These are phyloP conservation scores for Tardiomyces blankii DNA, from an alignment of 1,139 yeast genomes.

Conservation along the genomic window DNA sequence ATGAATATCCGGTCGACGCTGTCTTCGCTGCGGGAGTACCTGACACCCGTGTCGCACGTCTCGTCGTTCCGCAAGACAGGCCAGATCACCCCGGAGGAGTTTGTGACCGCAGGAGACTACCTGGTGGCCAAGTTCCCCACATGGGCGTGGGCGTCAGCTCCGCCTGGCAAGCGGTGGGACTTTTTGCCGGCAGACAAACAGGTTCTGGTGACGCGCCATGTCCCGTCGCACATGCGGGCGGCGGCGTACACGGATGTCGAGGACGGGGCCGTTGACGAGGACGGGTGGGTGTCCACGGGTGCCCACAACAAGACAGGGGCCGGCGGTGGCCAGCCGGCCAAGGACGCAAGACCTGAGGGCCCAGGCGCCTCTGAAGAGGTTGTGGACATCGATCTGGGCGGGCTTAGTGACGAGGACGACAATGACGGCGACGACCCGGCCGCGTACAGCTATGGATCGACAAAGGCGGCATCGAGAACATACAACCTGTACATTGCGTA, in stretches of 20 bases:
- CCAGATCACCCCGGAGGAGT: conserved; percentile 51
- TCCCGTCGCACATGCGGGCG: conserved; percentile 76
- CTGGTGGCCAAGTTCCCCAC: conserved; percentile 87
- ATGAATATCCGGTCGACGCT: conserved; percentile 21
- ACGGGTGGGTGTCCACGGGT: conserved; percentile 2
- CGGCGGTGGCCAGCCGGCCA: conserved; percentile 41
- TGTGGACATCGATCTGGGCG: conserved; percentile 20
- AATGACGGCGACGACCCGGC: conserved; percentile 16
- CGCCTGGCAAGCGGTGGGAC: conserved; percentile 46
- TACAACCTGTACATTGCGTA: conserved; percentile 87
- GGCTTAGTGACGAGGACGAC: conserved; percentile 20
- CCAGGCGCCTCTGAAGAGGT: conserved; percentile 14
- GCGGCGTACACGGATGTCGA: conserved; percentile 39
- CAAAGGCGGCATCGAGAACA: conserved; percentile 40
- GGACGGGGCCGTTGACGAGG: conserved; percentile 29
- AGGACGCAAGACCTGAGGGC: conserved; percentile 1
- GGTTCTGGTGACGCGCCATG: conserved; percentile 75
- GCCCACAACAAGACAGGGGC: conserved; percentile 30
- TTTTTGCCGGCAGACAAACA: conserved; percentile 84
- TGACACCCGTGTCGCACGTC: conserved; percentile 78
- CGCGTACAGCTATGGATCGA: conserved; percentile 3
- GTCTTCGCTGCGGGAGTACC: conserved; percentile 75
- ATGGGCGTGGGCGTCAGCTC: conserved; percentile 82
- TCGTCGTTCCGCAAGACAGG: conserved; percentile 81
- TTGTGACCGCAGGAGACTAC: conserved; percentile 29